Evolutionary conservation across 768 basidiomycete genomes (phyloP).

Genomic region (Collybia nuda): DNA sequence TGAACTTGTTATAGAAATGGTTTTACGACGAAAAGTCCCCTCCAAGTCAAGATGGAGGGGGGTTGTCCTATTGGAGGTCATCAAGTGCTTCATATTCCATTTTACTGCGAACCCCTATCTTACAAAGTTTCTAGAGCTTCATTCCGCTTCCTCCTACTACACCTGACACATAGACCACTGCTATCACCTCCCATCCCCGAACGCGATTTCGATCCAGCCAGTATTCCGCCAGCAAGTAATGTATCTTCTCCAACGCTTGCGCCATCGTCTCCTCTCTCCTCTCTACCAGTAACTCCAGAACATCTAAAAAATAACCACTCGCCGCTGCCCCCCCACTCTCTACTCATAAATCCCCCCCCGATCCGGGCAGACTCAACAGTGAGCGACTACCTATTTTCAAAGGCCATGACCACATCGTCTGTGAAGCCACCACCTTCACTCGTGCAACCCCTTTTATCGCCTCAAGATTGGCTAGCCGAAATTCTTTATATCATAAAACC

Average conservation of each 20-base stretch:
- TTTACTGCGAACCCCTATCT: conserved; percentile 7
- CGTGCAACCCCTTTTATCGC: conserved; percentile 55
- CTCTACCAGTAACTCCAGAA: conserved; percentile 66
- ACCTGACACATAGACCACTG: conserved; percentile 74
- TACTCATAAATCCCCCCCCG: conserved; percentile 55
- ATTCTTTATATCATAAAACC: conserved; percentile 71
- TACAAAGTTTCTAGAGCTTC: conserved; percentile 50
- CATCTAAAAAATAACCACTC: conserved; percentile 80
- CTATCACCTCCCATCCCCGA: conserved; percentile 81
- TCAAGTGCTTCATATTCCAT: conserved; percentile 66
- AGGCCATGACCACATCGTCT: conserved; percentile 70
- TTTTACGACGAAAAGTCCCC: conserved; percentile 68
- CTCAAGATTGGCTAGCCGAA: conserved; percentile 78
- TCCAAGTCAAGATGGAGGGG: conserved; percentile 69
- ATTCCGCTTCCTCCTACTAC: conserved; percentile 72
- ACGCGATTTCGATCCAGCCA: conserved; percentile 81
- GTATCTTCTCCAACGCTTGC: conserved; percentile 60
- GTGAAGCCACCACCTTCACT: conserved; percentile 73
- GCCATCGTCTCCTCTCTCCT: conserved; percentile 55
- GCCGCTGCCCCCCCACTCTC: conserved; percentile 61
- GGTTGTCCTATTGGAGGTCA: conserved; percentile 71
- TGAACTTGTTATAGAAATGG: conserved; percentile 91
- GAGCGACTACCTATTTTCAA: conserved; percentile 82
- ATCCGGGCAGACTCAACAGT: conserved; percentile 54
- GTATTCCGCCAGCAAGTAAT: conserved; percentile 52